Base-by-base conservation (phyloP, 2,329 filamentous ascomycete species). In the Monosporascus sp. region DNA sequence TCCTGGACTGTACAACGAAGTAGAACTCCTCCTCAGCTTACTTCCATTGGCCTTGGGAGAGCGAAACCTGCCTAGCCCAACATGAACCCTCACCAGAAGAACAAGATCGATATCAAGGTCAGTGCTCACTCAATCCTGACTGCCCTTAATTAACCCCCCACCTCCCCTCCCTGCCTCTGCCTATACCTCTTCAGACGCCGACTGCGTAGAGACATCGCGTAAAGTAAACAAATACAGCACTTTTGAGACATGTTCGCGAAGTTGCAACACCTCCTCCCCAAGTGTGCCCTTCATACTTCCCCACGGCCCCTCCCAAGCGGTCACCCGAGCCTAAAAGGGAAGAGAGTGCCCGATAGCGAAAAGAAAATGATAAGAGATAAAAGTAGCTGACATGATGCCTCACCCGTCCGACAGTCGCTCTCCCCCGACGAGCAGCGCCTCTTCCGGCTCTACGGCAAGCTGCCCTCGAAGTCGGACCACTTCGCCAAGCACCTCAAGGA, bases 401-500 rank as follows among this genome's bases (percentile, higher is more conserved):
- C 26, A 5, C 45, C 43, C 50, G 34, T 47, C 27, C 51, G 44
- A 54, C 71, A 97, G 94, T 89, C 90, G 62, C 83, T 99, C 74
- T 89, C 88, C 52, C 87, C 92, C 57, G 94, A 99, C 68, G 94
- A 99, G 81, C 92, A 97, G 76, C 90, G 90, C 59, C 87, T 97
- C 69, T 94, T 97, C 81, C 89, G 92, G 61, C 87, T 97, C 61
- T 99, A 99, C 74, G 94, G 94, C 76, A 97, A 97, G 77, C 87
- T 97, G 56, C 94, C 94, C 60, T 96, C 89, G 74, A 94, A 94
- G 73, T 95, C 92, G 73, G 93, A 97, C 73, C 84, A 97, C 67
- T 87, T 97, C 65, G 91, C 95, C 80, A 97, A 97, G 80, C 96
- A 97, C 71, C 84, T 97, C 70, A 97, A 97, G 83, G 94, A 97